Evolutionary conservation across 139 green algal genomes (phyloP), one percentile per base, ranked within the genome.

Genomic region (Limnomonas spitsbergensis): DNA sequence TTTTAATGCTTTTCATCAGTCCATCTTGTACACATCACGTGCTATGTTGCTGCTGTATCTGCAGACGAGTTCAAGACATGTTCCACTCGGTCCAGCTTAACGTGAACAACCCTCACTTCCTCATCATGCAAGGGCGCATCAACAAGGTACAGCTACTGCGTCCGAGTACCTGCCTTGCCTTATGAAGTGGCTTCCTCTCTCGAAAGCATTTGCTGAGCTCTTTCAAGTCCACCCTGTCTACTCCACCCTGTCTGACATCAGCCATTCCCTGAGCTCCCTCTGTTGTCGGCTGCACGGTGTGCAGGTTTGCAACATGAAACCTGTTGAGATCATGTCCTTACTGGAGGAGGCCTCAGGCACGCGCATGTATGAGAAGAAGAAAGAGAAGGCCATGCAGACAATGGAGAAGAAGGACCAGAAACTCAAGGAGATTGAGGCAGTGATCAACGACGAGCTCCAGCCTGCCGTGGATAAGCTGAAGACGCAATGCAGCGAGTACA

Each of bases 71-170:
- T 29, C 91, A 97, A 68, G 96, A 98, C 81, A 84, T 99, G 42
- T 99, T 99, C 85, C 96, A 99, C 82, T 97, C 91, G 3, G 95
- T 99, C 85, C 92, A 98, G 90, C 89, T 99, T 29, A 99, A 99
- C 78, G 94, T 99, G 47, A 99, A 99, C 93, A 99, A 99, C 84
- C 96, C 96, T 24, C 97, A 99, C 87, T 99, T 99, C 86, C 90
- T 99, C 75, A 99, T 99, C 89, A 99, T 99, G 96, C 96, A 99
- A 90, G 95, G 96, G 38, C 88, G 95, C 42, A 97, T 98, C 84
- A 98, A 91, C 38, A 97, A 98, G 88, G 92, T 90, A 67, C 56
- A 36, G 27, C 29, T 54, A n/a, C n/a, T n/a, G n/a, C n/a, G n/a
- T n/a, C n/a, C n/a, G n/a, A n/a, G n/a, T n/a, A n/a, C n/a, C n/a